Conservation (phyloP, 495 filamentous ascomycete species). For the Penicillium manginii region DNA sequence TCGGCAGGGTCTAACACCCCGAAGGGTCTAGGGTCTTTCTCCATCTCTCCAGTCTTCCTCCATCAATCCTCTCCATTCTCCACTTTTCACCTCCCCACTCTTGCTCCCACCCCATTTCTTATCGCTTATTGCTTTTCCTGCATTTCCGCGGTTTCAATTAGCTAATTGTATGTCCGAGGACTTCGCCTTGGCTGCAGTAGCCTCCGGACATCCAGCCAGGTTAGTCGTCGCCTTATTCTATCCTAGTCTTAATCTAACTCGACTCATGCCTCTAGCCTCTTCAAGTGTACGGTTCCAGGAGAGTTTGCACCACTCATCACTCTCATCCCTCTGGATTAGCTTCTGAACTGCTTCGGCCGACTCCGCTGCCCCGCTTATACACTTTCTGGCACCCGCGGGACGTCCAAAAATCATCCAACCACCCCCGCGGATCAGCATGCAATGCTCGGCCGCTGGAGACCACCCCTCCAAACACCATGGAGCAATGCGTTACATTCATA, state of each 20-base stretch:
- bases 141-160: constrained; percentile 19
- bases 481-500: not conserved
- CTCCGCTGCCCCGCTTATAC: constrained; percentile 1
- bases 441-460: not conserved
- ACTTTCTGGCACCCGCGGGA: constrained; percentile 1
- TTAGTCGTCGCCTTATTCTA: not conserved
- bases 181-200: constrained; percentile 11
- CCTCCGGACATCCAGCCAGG: constrained; percentile 2
- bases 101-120: not conserved
- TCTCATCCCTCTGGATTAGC: not conserved
- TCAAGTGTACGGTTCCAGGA: not conserved
- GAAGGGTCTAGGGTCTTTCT: too few species aligned
- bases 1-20: too few species aligned
- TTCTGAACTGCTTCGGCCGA: not conserved
- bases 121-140: constrained; percentile 12
- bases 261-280: not conserved
- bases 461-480: not conserved
- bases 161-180: constrained; percentile 23
- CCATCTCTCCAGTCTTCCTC: not conserved
- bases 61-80: not conserved
- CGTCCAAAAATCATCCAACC: constrained; percentile 5
- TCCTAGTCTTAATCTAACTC: not conserved
- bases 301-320: not conserved
- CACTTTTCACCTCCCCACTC: constrained; percentile 3
- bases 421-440: constrained; percentile 7